These are phyloP conservation scores for Fusarium albidum DNA, from an alignment of 2,329 filamentous ascomycete species.

Conservation along the genomic window DNA sequence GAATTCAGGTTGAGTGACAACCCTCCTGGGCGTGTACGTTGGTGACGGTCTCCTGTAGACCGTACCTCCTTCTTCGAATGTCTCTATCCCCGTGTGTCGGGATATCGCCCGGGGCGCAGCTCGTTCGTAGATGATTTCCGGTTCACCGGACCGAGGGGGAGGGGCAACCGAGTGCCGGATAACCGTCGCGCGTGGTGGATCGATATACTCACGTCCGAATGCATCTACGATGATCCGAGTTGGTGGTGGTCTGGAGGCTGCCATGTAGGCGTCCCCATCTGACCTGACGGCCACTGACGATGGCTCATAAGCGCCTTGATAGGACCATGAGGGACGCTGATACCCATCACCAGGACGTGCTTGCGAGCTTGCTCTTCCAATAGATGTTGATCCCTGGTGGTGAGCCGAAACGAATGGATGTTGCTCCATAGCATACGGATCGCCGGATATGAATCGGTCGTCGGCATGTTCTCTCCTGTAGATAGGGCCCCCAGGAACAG, in stretches of 20 bases:
- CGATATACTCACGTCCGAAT: constrained; percentile 80
- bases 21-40: constrained; percentile 59
- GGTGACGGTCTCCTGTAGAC: constrained; percentile 63
- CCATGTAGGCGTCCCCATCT: constrained; percentile 60
- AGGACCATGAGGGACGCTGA: constrained; percentile 52
- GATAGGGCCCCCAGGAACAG: constrained; percentile 39
- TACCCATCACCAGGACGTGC: constrained; percentile 51
- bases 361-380: constrained; percentile 45
- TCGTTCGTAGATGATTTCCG: constrained; percentile 73
- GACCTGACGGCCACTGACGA: constrained; percentile 59
- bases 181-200: constrained; percentile 56
- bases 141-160: constrained; percentile 54
- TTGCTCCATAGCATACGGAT: constrained; percentile 45
- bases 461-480: constrained; percentile 47
- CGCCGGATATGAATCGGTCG: constrained; percentile 42
- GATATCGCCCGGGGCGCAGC: constrained; percentile 60
- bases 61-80: constrained; percentile 58
- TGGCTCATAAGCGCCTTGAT: constrained; percentile 52
- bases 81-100: constrained; percentile 55
- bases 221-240: constrained; percentile 82
- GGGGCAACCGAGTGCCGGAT: constrained; percentile 63
- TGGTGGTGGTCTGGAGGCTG: constrained; percentile 59
- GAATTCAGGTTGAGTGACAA: constrained; percentile 71
- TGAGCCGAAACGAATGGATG: constrained; percentile 49
- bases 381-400: constrained; percentile 38